These are phyloP conservation scores for Hamamelis virginiana DNA, from an alignment of 164 flowering plant genomes.

Conservation along the genomic window DNA sequence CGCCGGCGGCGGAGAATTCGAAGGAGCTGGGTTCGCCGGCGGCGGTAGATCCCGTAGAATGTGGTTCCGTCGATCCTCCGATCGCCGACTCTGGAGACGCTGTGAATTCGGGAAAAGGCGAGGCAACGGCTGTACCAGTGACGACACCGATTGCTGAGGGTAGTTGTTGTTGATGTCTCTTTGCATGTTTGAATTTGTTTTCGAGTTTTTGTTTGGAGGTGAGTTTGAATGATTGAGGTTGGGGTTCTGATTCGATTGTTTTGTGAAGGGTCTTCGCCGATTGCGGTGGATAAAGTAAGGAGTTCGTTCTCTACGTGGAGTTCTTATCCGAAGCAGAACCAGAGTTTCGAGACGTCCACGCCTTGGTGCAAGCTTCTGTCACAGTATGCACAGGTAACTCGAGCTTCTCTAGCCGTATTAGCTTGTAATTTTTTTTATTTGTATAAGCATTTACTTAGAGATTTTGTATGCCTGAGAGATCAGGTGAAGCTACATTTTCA, in stretches of 20 bases:
- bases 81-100: constrained; percentile 19
- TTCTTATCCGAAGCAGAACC: constrained; percentile 38
- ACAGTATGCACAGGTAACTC: constrained; percentile 52
- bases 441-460: not conserved
- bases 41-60: constrained; percentile 43
- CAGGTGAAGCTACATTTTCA: not conserved
- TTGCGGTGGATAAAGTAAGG: constrained; percentile 45
- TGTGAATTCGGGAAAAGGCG: constrained; percentile 25
- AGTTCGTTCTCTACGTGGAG: constrained; percentile 45
- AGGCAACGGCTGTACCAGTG: constrained; percentile 25
- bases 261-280: constrained; percentile 36
- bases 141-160: constrained; percentile 48
- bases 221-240: constrained; percentile 2
- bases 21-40: constrained; percentile 40
- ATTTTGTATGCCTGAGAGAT: not conserved
- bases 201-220: constrained; percentile 2
- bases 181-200: constrained; percentile 4
- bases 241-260: constrained; percentile 9
- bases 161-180: constrained; percentile 3
- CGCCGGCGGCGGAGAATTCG: constrained; percentile 43
- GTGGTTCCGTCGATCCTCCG: constrained; percentile 36
- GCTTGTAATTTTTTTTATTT: not conserved
- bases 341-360: constrained; percentile 28
- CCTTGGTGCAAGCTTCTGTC: constrained; percentile 79
- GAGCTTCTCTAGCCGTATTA: not conserved